A percentile compares a stretch with the other conserved stretches of the same genome.
phyloP scores from a whole-genome alignment of 108 stramenopile species.

The Nannochloropsis gaditana region DNA sequence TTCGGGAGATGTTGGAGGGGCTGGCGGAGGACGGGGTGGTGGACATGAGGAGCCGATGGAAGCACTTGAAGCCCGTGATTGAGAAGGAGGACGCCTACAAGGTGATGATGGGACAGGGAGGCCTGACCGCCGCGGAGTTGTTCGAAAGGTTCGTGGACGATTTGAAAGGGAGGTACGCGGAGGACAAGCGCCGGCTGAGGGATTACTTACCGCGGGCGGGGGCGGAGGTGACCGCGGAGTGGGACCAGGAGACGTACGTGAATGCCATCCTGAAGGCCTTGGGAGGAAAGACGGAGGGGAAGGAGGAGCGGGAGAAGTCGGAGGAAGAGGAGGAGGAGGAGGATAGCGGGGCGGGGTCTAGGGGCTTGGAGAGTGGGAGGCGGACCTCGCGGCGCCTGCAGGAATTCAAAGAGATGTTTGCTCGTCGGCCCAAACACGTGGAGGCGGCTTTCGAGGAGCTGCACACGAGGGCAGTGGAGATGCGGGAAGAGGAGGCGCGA shows the following conservation, averaged over 20 bases:
- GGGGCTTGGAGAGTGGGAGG: slow-evolving; percentile 31
- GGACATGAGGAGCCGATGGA: slow-evolving; percentile 47
- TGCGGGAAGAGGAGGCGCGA: slow-evolving; percentile 46
- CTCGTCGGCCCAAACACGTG: slow-evolving; percentile 29
- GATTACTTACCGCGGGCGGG: slow-evolving; percentile 12
- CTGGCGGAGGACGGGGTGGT: slow-evolving; percentile 49
- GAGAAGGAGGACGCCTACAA: slow-evolving; percentile 47
- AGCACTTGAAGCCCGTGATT: slow-evolving; percentile 52
- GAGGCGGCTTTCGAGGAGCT: slow-evolving; percentile 39
- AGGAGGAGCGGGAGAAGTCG: slow-evolving; percentile 24
- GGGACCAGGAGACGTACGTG: not conserved
- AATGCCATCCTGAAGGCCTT: not conserved
- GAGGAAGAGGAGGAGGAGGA: slow-evolving; percentile 31
- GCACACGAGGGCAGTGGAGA: slow-evolving; percentile 41
- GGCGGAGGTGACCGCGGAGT: not conserved
- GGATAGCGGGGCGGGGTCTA: not conserved
- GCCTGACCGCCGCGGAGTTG: slow-evolving; percentile 21
- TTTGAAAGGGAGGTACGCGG: not conserved
- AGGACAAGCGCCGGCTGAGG: not conserved
- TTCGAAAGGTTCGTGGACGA: slow-evolving; percentile 22
- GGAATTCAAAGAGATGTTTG: slow-evolving; percentile 49
- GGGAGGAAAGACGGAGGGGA: slow-evolving; percentile 23
- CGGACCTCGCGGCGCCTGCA: slow-evolving; percentile 6
- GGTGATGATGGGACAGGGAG: slow-evolving; percentile 44
- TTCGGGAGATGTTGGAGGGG: slow-evolving; percentile 44